These are phyloP conservation scores for Didymellaceae sp. DNA, from an alignment of 2,329 filamentous ascomycete species.

Conservation along the genomic window DNA sequence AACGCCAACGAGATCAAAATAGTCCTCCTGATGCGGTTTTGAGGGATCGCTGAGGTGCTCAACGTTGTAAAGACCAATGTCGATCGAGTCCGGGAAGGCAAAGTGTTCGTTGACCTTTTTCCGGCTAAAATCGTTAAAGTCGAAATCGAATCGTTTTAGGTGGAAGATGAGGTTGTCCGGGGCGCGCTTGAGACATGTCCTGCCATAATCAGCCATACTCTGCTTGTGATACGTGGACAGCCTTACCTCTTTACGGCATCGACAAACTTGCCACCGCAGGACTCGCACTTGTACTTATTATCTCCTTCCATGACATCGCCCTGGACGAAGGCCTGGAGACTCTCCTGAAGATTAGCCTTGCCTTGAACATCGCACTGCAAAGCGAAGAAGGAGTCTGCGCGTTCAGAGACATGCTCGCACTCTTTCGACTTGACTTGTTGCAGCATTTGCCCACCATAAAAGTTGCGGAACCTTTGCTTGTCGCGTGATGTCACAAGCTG, in stretches of 20 bases:
- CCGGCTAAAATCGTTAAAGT: constrained; percentile 75
- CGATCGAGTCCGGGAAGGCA: constrained; percentile 80
- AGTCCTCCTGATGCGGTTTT: constrained; percentile 66
- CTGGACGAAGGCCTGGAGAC: constrained; percentile 91
- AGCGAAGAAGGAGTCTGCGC: constrained; percentile 87
- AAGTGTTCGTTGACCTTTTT: constrained; percentile 97
- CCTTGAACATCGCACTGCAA: constrained; percentile 97
- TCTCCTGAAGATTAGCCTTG: constrained; percentile 82
- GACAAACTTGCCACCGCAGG: constrained; percentile 80
- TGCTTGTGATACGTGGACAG: not conserved
- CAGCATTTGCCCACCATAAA: constrained; percentile 90
- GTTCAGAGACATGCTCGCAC: constrained; percentile 90
- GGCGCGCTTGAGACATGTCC: constrained; percentile 88
- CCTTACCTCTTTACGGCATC: constrained; percentile 84
- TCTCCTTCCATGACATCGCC: constrained; percentile 97
- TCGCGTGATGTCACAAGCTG: constrained; percentile 73
- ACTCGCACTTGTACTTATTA: constrained; percentile 97
- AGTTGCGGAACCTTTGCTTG: constrained; percentile 76
- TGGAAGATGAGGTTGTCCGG: constrained; percentile 96
- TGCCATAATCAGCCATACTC: constrained; percentile 42
- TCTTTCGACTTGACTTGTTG: constrained; percentile 96
- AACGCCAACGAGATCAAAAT: constrained; percentile 93
- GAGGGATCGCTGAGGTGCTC: constrained; percentile 74
- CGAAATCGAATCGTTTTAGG: constrained; percentile 86
- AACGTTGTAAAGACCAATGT: constrained; percentile 91